Conservation (phyloP, 345 rosid species). For the Salix dunnii region DNA sequence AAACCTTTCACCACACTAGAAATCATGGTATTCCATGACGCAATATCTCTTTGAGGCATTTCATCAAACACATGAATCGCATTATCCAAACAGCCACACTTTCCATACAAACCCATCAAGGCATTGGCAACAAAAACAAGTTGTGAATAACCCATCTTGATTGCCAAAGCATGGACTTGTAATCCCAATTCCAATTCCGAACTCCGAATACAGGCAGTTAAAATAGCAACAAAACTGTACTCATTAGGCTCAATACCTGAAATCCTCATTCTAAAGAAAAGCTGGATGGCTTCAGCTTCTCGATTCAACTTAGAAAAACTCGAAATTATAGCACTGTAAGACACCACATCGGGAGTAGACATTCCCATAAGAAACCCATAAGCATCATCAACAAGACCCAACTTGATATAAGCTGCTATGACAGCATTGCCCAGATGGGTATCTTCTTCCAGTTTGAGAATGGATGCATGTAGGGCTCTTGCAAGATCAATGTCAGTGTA, state of each 20-base stretch:
- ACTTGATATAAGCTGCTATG: constrained; percentile 57
- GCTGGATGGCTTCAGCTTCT: constrained; percentile 45
- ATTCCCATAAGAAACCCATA: constrained; percentile 44
- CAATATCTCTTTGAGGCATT: constrained; percentile 57
- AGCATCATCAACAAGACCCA: constrained; percentile 52
- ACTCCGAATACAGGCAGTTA: constrained; percentile 49
- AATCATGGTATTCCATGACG: constrained; percentile 70
- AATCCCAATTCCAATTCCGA: constrained; percentile 43
- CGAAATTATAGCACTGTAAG: constrained; percentile 63
- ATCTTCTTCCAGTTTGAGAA: constrained; percentile 48
- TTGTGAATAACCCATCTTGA: constrained; percentile 40
- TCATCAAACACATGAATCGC: constrained; percentile 57
- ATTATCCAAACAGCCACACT: constrained; percentile 34
- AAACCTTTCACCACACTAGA: constrained; percentile 53
- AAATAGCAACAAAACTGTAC: constrained; percentile 48
- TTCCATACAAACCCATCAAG: constrained; percentile 60
- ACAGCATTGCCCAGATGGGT: constrained; percentile 48
- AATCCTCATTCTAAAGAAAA: constrained; percentile 57
- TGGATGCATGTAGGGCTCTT: constrained; percentile 57
- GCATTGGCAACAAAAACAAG: constrained; percentile 56
- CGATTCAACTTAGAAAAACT: constrained; percentile 52
- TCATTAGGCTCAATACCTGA: constrained; percentile 49
- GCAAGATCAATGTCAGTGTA: constrained; percentile 44
- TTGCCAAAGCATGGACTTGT: constrained; percentile 48
- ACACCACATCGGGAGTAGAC: constrained; percentile 56